Conservation (phyloP, 257 asterid species). For the Scutellaria barbata region DNA sequence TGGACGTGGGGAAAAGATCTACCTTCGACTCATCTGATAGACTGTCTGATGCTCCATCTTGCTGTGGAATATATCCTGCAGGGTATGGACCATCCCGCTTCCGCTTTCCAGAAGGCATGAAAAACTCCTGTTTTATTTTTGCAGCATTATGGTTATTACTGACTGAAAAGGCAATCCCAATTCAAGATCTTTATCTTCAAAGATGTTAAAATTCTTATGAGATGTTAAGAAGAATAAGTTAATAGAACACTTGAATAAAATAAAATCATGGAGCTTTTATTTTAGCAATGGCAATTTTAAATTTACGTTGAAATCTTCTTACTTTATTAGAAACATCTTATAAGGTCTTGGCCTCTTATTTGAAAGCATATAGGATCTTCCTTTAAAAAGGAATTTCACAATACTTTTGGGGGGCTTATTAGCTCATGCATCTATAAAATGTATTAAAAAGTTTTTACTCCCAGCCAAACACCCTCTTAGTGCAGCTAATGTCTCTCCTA, state of each 20-base stretch:
- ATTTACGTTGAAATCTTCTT: too few species aligned
- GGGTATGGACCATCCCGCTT: constrained; percentile 69
- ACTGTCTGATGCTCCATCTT: constrained; percentile 86
- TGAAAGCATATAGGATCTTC: not conserved
- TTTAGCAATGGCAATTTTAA: too few species aligned
- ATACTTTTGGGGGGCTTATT: not conserved
- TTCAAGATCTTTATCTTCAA: not conserved
- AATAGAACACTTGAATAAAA: too few species aligned
- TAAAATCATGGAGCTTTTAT: too few species aligned
- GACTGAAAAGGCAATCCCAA: constrained; percentile 24
- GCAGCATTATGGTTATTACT: constrained; percentile 24
- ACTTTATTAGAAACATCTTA: too few species aligned
- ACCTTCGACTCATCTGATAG: constrained; percentile 62
- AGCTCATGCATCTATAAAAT: not conserved
- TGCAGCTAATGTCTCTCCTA: not conserved
- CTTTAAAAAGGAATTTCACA: not conserved
- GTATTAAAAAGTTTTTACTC: not conserved
- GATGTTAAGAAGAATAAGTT: too few species aligned
- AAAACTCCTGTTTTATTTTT: constrained; percentile 70
- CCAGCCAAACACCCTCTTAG: not conserved
- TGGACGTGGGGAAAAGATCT: constrained; percentile 19
- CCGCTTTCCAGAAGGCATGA: constrained; percentile 76
- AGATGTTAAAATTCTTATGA: too few species aligned
- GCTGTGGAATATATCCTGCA: constrained; percentile 90
- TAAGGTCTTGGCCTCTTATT: too few species aligned